Conservation (phyloP, 306 rosid genomes). For the Prinsepia uniflora region DNA sequence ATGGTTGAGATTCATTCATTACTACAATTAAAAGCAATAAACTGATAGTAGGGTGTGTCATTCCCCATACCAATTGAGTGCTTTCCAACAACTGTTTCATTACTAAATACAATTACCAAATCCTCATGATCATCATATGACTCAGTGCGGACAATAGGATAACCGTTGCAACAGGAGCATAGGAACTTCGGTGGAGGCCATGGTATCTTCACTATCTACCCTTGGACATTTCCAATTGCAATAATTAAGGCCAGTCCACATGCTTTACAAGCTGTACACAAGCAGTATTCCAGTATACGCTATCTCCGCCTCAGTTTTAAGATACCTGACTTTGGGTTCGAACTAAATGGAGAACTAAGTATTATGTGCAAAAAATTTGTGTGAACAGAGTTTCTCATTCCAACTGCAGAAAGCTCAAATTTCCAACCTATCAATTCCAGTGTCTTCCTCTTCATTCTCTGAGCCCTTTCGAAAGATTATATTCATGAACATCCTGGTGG, state of each 20-base stretch:
- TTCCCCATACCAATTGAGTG: too few relatives aligned
- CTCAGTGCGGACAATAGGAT: neutral
- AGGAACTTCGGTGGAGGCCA: neutral
- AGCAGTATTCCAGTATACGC: neutral
- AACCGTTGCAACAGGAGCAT: neutral
- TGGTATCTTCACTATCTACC: neutral
- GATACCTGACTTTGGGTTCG: neutral
- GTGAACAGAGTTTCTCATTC: neutral
- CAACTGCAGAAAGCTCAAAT: constrained; percentile 18
- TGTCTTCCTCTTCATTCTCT: constrained; percentile 40
- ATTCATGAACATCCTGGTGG: constrained; percentile 66
- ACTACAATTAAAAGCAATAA: too few relatives aligned
- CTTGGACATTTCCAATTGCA: neutral
- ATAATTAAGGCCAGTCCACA: neutral
- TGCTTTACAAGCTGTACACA: constrained; percentile 8
- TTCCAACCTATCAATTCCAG: constrained; percentile 46
- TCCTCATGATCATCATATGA: too few relatives aligned
- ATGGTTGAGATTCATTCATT: too few relatives aligned
- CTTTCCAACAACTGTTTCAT: too few relatives aligned
- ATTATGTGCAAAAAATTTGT: neutral
- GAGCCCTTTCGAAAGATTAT: constrained; percentile 55
- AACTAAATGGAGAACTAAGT: neutral
- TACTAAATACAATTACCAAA: too few relatives aligned
- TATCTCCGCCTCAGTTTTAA: constrained; percentile 6
- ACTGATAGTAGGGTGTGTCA: too few relatives aligned